Conservation (phyloP, 352 stramenopile genomes). For the Globisporangium middletonii region DNA sequence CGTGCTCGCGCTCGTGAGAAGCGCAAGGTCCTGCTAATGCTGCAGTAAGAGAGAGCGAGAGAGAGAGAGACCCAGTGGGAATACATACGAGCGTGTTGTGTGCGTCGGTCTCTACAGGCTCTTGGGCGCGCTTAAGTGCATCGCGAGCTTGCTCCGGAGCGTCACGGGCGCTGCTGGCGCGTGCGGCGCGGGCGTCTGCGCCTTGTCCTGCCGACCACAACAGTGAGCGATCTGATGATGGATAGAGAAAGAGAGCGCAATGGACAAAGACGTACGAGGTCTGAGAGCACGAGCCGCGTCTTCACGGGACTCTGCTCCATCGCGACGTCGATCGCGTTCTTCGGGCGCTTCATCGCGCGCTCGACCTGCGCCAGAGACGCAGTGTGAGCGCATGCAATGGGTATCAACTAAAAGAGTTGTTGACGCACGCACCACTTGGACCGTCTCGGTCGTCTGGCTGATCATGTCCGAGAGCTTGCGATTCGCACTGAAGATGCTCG, state of each 20-base stretch:
- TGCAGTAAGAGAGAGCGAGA: too few species aligned
- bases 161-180: constrained; percentile 12
- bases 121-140: constrained; percentile 32
- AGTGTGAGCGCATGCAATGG: neutral
- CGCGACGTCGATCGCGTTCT: constrained; percentile 60
- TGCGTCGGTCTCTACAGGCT: constrained; percentile 18
- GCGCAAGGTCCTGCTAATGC: too few species aligned
- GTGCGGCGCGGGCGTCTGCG: constrained; percentile 10
- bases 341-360: constrained; percentile 68
- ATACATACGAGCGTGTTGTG: neutral
- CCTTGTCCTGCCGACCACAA: neutral
- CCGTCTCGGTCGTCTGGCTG: constrained; percentile 58
- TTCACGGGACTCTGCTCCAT: constrained; percentile 73
- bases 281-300: constrained; percentile 29
- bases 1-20: too few species aligned
- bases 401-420: neutral
- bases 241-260: neutral
- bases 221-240: neutral
- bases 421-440: constrained; percentile 44
- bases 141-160: constrained; percentile 38
- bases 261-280: constrained; percentile 19
- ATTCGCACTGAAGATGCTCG: constrained; percentile 44
- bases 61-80: too few species aligned
- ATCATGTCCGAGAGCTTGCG: constrained; percentile 50
- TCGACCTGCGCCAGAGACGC: constrained; percentile 31